Evolutionary conservation across 768 basidiomycete genomes (phyloP).

Genomic region (Boletales sp.): DNA sequence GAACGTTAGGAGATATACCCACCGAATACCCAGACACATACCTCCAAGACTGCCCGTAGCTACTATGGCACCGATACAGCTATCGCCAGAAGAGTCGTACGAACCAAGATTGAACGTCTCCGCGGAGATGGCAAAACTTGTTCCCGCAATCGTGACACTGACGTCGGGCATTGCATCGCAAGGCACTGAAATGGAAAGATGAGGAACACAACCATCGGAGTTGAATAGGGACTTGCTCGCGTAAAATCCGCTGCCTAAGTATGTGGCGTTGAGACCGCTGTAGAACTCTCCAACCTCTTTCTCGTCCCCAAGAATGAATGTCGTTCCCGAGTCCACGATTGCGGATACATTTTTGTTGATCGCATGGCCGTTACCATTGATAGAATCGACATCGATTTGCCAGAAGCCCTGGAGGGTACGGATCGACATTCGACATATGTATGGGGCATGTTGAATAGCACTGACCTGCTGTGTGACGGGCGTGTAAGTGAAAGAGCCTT

Average conservation of each 20-base stretch:
- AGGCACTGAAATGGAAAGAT: slow-evolving; percentile 15
- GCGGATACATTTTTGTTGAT: slow-evolving; percentile 8
- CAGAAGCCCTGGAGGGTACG: slow-evolving; percentile 17
- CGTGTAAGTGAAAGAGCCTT: slow-evolving; percentile 36
- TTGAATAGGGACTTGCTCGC: slow-evolving; percentile 18
- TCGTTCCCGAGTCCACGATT: slow-evolving; percentile 51
- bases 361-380: slow-evolving; percentile 21
- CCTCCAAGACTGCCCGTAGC: slow-evolving; percentile 15
- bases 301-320: slow-evolving; percentile 40
- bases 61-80: slow-evolving; percentile 20
- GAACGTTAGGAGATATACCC: neutral
- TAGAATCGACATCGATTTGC: slow-evolving; percentile 15
- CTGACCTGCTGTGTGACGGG: slow-evolving; percentile 31
- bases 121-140: slow-evolving; percentile 27
- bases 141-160: slow-evolving; percentile 35
- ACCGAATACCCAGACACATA: slow-evolving; percentile 1
- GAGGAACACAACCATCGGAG: neutral
- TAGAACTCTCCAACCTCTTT: slow-evolving; percentile 33
- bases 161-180: slow-evolving; percentile 23
- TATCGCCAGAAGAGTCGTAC: slow-evolving; percentile 4
- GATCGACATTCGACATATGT: neutral
- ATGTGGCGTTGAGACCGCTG: slow-evolving; percentile 26
- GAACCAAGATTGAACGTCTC: slow-evolving; percentile 37
- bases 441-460: neutral
- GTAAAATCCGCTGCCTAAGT: slow-evolving; percentile 34